A percentile compares a stretch with the other conserved stretches of the same genome.
Conservation (phyloP, 2,329 filamentous ascomycete species). For the Aspergillus sojae region DNA sequence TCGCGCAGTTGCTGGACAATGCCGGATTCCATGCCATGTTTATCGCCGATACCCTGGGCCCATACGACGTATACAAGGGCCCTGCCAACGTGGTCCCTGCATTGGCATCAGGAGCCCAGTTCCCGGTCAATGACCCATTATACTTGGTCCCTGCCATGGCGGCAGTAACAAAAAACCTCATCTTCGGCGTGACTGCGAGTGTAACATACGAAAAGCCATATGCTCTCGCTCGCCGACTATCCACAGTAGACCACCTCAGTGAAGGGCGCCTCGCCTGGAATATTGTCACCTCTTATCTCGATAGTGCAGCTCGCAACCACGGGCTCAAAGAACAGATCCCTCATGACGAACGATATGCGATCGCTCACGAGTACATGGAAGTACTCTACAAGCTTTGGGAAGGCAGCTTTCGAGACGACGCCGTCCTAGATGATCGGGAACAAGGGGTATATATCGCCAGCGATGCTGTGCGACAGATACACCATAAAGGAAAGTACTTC, state of each 20-base stretch:
- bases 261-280: slow-evolving; percentile 54
- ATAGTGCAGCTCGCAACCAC: slow-evolving; percentile 46
- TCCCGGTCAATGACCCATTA: slow-evolving; percentile 39
- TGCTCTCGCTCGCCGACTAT: slow-evolving; percentile 54
- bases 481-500: slow-evolving; percentile 37
- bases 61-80: slow-evolving; percentile 46
- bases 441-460: slow-evolving; percentile 17
- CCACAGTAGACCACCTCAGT: slow-evolving; percentile 54
- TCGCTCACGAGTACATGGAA: slow-evolving; percentile 48
- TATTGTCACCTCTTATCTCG: slow-evolving; percentile 50
- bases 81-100: not conserved
- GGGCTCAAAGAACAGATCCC: slow-evolving; percentile 41
- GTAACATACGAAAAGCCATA: slow-evolving; percentile 57
- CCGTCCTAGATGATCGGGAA: slow-evolving; percentile 23
- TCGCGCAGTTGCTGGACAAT: slow-evolving; percentile 48
- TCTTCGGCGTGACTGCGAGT: slow-evolving; percentile 54
- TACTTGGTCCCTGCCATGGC: slow-evolving; percentile 46
- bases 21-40: slow-evolving; percentile 52
- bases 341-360: slow-evolving; percentile 50
- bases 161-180: slow-evolving; percentile 46
- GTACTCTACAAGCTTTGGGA: slow-evolving; percentile 52
- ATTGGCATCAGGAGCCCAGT: slow-evolving; percentile 33
- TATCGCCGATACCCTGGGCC: slow-evolving; percentile 49
- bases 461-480: slow-evolving; percentile 26
- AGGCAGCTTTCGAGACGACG: slow-evolving; percentile 49